Evolutionary conservation across 2,329 filamentous ascomycete species (phyloP).

Genomic region (Massarina eburnea): DNA sequence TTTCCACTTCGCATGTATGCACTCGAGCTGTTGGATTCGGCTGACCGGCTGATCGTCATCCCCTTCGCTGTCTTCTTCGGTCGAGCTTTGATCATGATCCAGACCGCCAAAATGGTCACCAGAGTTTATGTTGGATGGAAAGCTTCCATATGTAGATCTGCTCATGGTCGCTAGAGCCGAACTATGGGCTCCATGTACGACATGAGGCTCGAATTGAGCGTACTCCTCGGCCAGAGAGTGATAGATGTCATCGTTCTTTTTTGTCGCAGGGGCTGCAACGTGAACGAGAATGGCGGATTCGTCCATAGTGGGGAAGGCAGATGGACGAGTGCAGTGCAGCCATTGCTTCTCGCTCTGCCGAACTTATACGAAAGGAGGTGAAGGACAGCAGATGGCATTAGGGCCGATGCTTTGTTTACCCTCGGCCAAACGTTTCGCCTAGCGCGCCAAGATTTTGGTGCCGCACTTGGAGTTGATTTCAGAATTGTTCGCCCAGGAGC

Average conservation of each 20-base stretch:
- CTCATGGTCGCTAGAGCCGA: slow-evolving; percentile 11
- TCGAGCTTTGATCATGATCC: not conserved
- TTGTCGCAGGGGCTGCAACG: slow-evolving; percentile 47
- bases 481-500: slow-evolving; percentile 18
- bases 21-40: slow-evolving; percentile 30
- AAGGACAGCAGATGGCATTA: not conserved
- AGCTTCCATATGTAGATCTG: slow-evolving; percentile 39
- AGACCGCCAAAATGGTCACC: slow-evolving; percentile 2
- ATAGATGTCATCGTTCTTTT: slow-evolving; percentile 46
- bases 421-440: slow-evolving; percentile 2
- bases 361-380: not conserved
- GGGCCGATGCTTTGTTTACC: not conserved
- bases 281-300: slow-evolving; percentile 47
- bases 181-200: not conserved
- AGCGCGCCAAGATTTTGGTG: slow-evolving; percentile 12
- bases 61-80: slow-evolving; percentile 4
- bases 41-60: slow-evolving; percentile 12
- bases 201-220: slow-evolving; percentile 34
- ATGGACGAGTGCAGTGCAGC: not conserved
- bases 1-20: slow-evolving; percentile 27
- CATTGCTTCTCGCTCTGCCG: not conserved
- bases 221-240: slow-evolving; percentile 46
- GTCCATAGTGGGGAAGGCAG: slow-evolving; percentile 27
- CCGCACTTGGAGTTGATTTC: slow-evolving; percentile 9
- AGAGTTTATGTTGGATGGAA: slow-evolving; percentile 28